A percentile compares a stretch with the other conserved stretches of the same genome.
phyloP scores from a whole-genome alignment of 352 stramenopile species.

The Globisporangium orthogonon region DNA sequence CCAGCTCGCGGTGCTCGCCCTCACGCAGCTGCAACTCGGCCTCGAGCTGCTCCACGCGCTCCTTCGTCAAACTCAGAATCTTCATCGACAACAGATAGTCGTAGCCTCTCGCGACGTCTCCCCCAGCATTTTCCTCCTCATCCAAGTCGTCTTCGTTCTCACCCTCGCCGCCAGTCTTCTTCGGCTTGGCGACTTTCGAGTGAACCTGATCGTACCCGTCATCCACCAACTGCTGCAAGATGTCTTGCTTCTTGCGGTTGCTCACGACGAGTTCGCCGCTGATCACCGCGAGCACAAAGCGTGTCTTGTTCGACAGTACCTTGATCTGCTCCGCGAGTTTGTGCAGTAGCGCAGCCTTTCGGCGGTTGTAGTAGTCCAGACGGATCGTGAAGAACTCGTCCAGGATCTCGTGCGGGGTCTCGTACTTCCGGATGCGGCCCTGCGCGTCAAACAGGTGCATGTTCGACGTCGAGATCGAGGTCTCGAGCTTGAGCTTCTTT shows the following conservation, averaged over 20 bases:
- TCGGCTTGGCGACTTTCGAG: slow-evolving; percentile 35
- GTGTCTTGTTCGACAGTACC: slow-evolving; percentile 92
- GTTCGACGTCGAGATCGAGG: slow-evolving; percentile 92
- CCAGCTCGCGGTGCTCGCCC: slow-evolving; percentile 77
- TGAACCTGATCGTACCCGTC: slow-evolving; percentile 87
- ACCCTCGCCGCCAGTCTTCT: slow-evolving; percentile 28
- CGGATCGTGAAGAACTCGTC: slow-evolving; percentile 93
- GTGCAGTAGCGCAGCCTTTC: slow-evolving; percentile 87
- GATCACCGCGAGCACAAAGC: slow-evolving; percentile 94
- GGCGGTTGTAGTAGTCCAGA: slow-evolving; percentile 89
- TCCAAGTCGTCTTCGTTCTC: slow-evolving; percentile 41
- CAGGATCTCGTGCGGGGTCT: slow-evolving; percentile 89
- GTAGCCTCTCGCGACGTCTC: slow-evolving; percentile 61
- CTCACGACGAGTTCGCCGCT: slow-evolving; percentile 90
- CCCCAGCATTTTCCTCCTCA: slow-evolving; percentile 32
- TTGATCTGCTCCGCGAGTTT: slow-evolving; percentile 89
- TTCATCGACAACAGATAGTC: slow-evolving; percentile 96
- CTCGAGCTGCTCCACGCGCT: slow-evolving; percentile 89
- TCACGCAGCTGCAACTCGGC: slow-evolving; percentile 86
- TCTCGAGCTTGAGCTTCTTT: slow-evolving; percentile 96
- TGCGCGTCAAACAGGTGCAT: slow-evolving; percentile 95
- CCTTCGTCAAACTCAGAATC: slow-evolving; percentile 90
- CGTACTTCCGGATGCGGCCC: slow-evolving; percentile 92
- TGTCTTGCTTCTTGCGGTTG: slow-evolving; percentile 91
- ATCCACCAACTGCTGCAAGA: slow-evolving; percentile 83